Evolutionary conservation across 352 stramenopile genomes (phyloP).

Genomic region (Pythium phragmiticola): DNA sequence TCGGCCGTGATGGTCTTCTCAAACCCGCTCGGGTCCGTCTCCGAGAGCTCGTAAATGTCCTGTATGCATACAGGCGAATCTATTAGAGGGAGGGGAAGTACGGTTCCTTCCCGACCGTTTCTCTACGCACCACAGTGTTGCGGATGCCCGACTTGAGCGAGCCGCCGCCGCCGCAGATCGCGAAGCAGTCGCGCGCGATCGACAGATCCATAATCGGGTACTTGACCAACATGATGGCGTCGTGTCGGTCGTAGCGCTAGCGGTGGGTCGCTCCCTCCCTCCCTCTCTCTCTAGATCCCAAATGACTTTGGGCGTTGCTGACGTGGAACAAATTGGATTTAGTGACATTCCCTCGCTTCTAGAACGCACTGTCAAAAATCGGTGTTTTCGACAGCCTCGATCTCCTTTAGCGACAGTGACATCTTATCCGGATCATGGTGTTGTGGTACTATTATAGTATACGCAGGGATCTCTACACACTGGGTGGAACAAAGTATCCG

Average conservation of each 20-base stretch:
- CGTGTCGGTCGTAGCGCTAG: not conserved
- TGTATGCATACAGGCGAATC: constrained; percentile 11
- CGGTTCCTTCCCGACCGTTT: not conserved
- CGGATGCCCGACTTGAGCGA: constrained; percentile 85
- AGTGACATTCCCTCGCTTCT: constrained; percentile 14
- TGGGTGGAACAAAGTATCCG: constrained; percentile 10
- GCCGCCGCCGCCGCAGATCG: constrained; percentile 80
- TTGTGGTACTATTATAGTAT: not conserved
- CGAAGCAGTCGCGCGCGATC: constrained; percentile 65
- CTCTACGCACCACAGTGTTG: constrained; percentile 71
- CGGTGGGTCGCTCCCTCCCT: not conserved
- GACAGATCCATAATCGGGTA: constrained; percentile 86
- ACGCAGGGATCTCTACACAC: not conserved
- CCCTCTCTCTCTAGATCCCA: not conserved
- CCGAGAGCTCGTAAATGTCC: constrained; percentile 76
- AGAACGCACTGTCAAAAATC: constrained; percentile 6
- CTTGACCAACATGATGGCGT: constrained; percentile 65
- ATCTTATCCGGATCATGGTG: not conserved
- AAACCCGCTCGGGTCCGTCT: constrained; percentile 62
- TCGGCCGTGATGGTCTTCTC: constrained; percentile 67
- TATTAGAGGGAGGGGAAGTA: not conserved
- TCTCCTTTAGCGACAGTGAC: not conserved
- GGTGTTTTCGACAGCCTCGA: not conserved
- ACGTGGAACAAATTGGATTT: constrained; percentile 13
- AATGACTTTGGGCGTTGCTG: constrained; percentile 5